Conservation (phyloP, 2,329 filamentous ascomycete species). For the Fusarium piperis region DNA sequence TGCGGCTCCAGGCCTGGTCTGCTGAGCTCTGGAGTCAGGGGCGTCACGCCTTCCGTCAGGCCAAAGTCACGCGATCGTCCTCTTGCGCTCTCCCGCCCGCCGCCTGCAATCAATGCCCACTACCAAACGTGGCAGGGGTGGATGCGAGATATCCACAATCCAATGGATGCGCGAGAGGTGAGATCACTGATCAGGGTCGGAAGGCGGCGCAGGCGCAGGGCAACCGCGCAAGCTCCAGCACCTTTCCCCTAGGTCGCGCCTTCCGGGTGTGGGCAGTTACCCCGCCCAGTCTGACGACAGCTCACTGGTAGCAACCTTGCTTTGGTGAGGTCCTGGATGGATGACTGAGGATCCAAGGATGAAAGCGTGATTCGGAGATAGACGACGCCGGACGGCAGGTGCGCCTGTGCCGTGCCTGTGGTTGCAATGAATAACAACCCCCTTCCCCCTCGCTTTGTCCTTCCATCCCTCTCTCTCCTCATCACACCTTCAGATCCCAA, state of each 20-base stretch:
- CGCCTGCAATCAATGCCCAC: slow-evolving; percentile 12
- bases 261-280: slow-evolving; percentile 47
- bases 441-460: slow-evolving; percentile 41
- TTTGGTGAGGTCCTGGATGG: background rate
- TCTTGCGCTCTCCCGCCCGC: slow-evolving; percentile 6
- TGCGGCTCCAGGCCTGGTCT: slow-evolving; percentile 37
- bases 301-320: slow-evolving; percentile 34
- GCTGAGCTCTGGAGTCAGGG: slow-evolving; percentile 41
- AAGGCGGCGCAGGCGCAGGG: slow-evolving; percentile 29
- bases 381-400: slow-evolving; percentile 30
- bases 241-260: slow-evolving; percentile 22
- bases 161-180: slow-evolving; percentile 6
- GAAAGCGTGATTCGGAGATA: slow-evolving; percentile 16
- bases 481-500: slow-evolving; percentile 37
- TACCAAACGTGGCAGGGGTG: background rate
- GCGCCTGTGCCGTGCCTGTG: slow-evolving; percentile 32
- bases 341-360: slow-evolving; percentile 32
- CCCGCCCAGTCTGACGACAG: slow-evolving; percentile 57
- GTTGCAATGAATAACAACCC: slow-evolving; percentile 49
- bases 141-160: slow-evolving; percentile 2
- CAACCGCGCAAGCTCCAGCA: slow-evolving; percentile 14
- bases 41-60: slow-evolving; percentile 44
- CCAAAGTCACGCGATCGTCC: slow-evolving; percentile 46
- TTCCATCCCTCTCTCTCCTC: slow-evolving; percentile 40
- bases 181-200: background rate